Evolutionary conservation across 352 stramenopile genomes (phyloP).

Genomic region (Pelagophyceae sp.): DNA sequence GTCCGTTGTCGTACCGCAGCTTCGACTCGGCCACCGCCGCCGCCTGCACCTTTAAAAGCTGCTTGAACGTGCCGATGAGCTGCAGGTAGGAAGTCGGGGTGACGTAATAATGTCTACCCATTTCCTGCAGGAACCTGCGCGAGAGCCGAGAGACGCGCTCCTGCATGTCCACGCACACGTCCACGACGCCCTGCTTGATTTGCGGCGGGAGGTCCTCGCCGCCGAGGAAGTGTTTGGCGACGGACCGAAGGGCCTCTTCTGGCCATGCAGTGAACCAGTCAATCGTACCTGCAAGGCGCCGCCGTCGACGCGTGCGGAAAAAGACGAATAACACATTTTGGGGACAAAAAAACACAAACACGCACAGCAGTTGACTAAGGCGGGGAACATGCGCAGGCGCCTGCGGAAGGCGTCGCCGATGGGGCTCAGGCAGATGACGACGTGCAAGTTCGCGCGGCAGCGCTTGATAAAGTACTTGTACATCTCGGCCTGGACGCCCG

Average conservation of each 20-base stretch:
- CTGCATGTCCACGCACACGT: constrained; percentile 89
- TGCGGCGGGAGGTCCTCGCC: constrained; percentile 63
- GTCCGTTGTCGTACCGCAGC: constrained; percentile 77
- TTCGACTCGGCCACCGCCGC: constrained; percentile 78
- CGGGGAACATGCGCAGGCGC: constrained; percentile 86
- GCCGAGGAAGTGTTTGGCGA: constrained; percentile 75
- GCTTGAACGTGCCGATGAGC: constrained; percentile 88
- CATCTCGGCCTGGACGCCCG: constrained; percentile 13
- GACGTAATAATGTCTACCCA: constrained; percentile 86
- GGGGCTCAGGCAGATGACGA: constrained; percentile 80
- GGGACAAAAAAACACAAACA: neutral
- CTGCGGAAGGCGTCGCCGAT: constrained; percentile 83
- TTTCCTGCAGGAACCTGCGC: constrained; percentile 62
- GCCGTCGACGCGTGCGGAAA: neutral
- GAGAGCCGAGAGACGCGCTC: constrained; percentile 72
- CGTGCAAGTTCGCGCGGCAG: constrained; percentile 79
- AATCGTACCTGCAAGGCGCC: constrained; percentile 46
- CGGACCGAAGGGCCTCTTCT: constrained; percentile 76
- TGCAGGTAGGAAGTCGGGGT: constrained; percentile 88
- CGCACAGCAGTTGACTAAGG: constrained; percentile 66
- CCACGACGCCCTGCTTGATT: constrained; percentile 72
- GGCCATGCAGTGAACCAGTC: constrained; percentile 93
- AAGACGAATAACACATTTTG: neutral
- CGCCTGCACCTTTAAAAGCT: constrained; percentile 74
- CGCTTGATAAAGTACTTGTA: constrained; percentile 61